Evolutionary conservation across 2,329 filamentous ascomycete genomes (phyloP), one percentile per base, ranked within the genome.

Genomic region (Alternaria panax): DNA sequence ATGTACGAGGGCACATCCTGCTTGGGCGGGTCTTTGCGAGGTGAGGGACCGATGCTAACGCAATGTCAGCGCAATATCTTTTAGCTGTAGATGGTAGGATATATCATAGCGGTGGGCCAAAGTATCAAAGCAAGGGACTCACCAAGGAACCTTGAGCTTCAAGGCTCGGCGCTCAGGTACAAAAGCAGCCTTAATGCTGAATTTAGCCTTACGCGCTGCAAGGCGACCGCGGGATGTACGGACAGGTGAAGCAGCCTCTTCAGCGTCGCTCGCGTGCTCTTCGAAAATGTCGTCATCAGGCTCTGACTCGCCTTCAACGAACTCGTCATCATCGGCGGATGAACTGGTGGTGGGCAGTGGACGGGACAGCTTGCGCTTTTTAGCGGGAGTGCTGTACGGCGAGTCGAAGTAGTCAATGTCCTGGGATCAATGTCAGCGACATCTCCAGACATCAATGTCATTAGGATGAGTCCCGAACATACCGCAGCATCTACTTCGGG

Each of bases 311-410:
- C 61, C 62, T 11, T 58, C 51, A 6, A 62, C 47, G 27, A 68
- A 71, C 7, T 71, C 66, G 36, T 62, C 66, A 46, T 70, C 66
- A 2, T 66, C 61, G 4, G 56, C 38, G 6, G 59, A 52, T 25
- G 57, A 52, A 5, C 36, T 40, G 5, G 51, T 55, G 1, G 38
- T 48, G 4, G 46, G 20, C 2, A 53, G 52, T 4, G 57, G 28
- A 18, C 46, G 59, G 7, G 36, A 43, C 5, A 57, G 40, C 41
- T 60, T 66, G 30, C 54, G 59, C 36, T 60, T 64, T 59, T 69
- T 69, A 12, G 51, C 30, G 5, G 56, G 57, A 2, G 64, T 59
- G 8, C 50, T 5, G 40, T 56, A 62, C 16, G 53, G 34, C 0
- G 54, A 55, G 22, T 59, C 54, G 18, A 41, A 36, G 4, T 40